Conservation (phyloP, 2,329 filamentous ascomycete genomes). For the Podosphaera xanthii region DNA sequence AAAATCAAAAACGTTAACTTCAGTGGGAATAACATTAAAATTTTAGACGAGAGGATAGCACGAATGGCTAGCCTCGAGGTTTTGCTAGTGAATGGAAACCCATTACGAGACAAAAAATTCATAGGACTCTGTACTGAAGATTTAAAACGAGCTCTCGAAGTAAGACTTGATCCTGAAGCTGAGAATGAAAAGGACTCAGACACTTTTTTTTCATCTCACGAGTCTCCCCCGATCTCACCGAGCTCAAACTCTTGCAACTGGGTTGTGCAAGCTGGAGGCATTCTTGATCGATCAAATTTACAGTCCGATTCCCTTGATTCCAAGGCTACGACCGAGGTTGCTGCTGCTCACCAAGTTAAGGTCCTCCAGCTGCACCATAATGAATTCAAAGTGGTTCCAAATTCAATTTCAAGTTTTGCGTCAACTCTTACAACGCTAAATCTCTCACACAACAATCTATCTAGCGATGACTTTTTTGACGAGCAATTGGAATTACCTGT, state of each 20-base stretch:
- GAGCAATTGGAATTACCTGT: slow-evolving; percentile 46
- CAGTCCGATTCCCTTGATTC: slow-evolving; percentile 36
- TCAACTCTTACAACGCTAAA: slow-evolving; percentile 49
- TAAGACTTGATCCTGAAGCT: slow-evolving; percentile 35
- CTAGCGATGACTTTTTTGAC: slow-evolving; percentile 39
- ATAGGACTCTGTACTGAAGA: slow-evolving; percentile 59
- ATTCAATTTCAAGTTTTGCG: slow-evolving; percentile 46
- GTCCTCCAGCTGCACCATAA: slow-evolving; percentile 58
- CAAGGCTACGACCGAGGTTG: slow-evolving; percentile 31
- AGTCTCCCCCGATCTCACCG: slow-evolving; percentile 9
- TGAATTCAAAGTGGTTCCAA: slow-evolving; percentile 44
- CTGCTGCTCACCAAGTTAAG: slow-evolving; percentile 26
- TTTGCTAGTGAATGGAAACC: slow-evolving; percentile 70
- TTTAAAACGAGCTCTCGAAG: slow-evolving; percentile 49
- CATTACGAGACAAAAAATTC: slow-evolving; percentile 70
- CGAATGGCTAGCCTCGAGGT: slow-evolving; percentile 56
- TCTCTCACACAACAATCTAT: slow-evolving; percentile 51
- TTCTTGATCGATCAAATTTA: slow-evolving; percentile 48
- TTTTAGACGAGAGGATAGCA: slow-evolving; percentile 53
- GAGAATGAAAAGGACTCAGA: slow-evolving; percentile 7
- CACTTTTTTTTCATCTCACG: slow-evolving; percentile 11
- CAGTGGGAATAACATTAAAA: slow-evolving; percentile 59
- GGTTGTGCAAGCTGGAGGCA: slow-evolving; percentile 19
- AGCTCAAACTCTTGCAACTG: slow-evolving; percentile 10
- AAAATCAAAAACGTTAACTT: slow-evolving; percentile 61